Conservation (phyloP, 164 flowering plant genomes). For the Berberis vulgaris region DNA sequence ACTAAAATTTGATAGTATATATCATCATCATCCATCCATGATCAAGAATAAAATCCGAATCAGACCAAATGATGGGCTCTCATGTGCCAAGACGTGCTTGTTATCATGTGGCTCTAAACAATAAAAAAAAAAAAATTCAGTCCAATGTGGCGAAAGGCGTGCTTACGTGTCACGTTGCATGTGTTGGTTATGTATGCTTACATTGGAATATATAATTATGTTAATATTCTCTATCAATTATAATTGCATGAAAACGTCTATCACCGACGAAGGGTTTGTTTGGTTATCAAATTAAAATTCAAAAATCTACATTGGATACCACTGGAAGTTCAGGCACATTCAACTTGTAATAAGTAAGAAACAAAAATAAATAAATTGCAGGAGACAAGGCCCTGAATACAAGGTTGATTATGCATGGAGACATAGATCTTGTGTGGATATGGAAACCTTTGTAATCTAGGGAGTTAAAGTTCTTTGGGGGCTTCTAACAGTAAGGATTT, state of each 20-base stretch:
- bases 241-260: neutral
- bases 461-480: neutral
- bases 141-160: neutral
- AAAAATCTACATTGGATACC: neutral
- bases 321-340: no score
- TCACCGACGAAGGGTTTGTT: no score
- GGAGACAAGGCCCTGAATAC: neutral
- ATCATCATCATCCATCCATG: no score
- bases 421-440: neutral
- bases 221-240: neutral
- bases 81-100: constrained; percentile 3
- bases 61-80: constrained; percentile 6
- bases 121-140: neutral
- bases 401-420: neutral
- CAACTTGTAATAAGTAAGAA: neutral
- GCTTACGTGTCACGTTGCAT: neutral
- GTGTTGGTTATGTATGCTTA: no score
- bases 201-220: no score
- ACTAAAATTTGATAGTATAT: no score
- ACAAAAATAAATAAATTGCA: neutral
- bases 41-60: no score
- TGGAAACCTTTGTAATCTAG: neutral
- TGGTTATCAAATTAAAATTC: no score
- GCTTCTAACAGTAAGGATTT: neutral
- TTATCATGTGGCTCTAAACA: neutral